These are phyloP conservation scores for Nicotiana noctiflora DNA, from an alignment of 257 asterid species.

Conservation along the genomic window DNA sequence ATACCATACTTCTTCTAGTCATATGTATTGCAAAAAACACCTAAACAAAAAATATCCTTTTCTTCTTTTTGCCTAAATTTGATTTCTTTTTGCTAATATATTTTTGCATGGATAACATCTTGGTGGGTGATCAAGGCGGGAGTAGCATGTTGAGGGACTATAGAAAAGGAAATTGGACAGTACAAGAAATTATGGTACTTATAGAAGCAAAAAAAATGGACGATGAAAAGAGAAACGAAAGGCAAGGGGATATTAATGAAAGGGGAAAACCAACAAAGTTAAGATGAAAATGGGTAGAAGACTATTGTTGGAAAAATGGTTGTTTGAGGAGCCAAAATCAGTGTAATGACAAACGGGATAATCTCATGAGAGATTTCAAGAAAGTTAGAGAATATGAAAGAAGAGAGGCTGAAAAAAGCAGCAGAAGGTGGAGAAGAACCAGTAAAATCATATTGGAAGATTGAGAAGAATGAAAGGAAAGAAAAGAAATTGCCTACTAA, in stretches of 20 bases:
- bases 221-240: constrained; percentile 67
- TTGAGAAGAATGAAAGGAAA: constrained; percentile 68
- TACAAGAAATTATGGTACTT: constrained; percentile 73
- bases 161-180: constrained; percentile 92
- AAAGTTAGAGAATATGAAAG: constrained; percentile 66
- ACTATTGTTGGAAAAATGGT: constrained; percentile 68
- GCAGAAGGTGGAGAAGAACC: neutral
- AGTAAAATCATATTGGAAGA: constrained; percentile 51
- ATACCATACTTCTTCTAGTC: neutral
- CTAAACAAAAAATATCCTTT: neutral
- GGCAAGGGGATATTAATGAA: constrained; percentile 33
- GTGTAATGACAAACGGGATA: constrained; percentile 93
- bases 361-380: constrained; percentile 85
- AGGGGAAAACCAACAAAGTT: constrained; percentile 64
- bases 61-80: neutral
- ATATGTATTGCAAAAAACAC: neutral
- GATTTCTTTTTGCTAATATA: neutral
- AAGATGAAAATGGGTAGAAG: constrained; percentile 95
- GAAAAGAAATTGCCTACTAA: constrained; percentile 58
- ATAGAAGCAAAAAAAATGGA: constrained; percentile 88
- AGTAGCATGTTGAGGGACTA: constrained; percentile 45
- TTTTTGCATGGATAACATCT: constrained; percentile 36
- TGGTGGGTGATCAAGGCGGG: constrained; percentile 29
- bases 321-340: constrained; percentile 81
- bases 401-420: constrained; percentile 15